phyloP scores from a whole-genome alignment of 2,329 filamentous ascomycete genomes.

The Talaromyces sp. region DNA sequence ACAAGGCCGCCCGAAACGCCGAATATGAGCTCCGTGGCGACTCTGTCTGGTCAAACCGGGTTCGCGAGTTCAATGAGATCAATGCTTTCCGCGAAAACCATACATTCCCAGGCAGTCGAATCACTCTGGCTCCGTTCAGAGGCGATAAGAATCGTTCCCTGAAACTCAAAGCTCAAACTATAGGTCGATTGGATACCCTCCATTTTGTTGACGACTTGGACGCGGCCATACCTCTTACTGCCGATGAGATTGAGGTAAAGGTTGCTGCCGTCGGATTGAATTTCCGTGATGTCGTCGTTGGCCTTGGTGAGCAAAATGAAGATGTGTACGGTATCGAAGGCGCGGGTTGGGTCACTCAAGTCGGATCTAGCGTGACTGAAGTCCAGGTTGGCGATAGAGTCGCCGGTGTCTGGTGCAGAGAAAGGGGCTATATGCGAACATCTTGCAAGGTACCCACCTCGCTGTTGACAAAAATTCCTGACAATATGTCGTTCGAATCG shows the following conservation, averaged over 20 bases:
- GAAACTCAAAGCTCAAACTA: background rate
- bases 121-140: background rate
- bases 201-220: background rate
- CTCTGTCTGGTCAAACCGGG: background rate
- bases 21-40: background rate
- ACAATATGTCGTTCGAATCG: background rate
- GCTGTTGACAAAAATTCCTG: background rate
- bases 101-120: background rate
- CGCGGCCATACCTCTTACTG: conserved; percentile 22
- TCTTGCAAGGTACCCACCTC: conserved; percentile 41
- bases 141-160: background rate
- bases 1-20: background rate
- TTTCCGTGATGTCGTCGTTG: conserved; percentile 18
- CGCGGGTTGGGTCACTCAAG: background rate
- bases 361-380: background rate
- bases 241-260: conserved; percentile 12
- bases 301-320: background rate
- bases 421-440: conserved; percentile 26
- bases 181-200: background rate
- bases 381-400: conserved; percentile 38
- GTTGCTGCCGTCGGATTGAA: conserved; percentile 8
- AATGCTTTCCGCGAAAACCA: background rate
- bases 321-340: background rate
- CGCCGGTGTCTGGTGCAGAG: conserved; percentile 27
- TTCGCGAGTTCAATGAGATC: background rate